Evolutionary conservation across 106 monocot genomes (phyloP), one percentile per base, ranked within the genome.

Genomic region (Allium cepa): DNA sequence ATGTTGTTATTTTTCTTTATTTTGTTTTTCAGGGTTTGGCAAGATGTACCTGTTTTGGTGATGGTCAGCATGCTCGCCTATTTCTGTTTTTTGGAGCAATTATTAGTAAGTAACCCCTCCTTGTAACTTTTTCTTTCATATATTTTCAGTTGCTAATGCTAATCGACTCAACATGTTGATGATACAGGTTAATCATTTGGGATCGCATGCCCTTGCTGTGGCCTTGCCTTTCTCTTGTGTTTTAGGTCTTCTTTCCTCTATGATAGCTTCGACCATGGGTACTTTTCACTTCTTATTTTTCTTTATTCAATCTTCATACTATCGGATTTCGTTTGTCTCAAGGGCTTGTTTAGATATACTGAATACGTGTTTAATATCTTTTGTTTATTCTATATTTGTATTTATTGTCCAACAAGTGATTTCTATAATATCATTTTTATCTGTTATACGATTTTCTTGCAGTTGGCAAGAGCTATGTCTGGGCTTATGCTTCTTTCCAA

Each of bases 51-150:
- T 16, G 79, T 99, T 78, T 73, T 99, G 62, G 83, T 85, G 62
- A 87, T 99, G 89, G 79, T 99, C 64, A 99, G 93, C 90, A 99
- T 90, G 87, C 84, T 99, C 28, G 93, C 99, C 18, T 99, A 99
- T 74, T 99, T 99, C 78, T 99, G 92, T 79, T 99, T 99, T 78
- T 79, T 99, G 75, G 99, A 99, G 77, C 99, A 99, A 77, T 92
- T 99, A 79, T 64, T 99, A 78, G 99, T 99, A 71, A 80, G 70
- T 59, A 76, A 56, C 26, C 61, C 10, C 36, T 22, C 64, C 52
- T 46, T 70, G 18, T 0, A 11, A 10, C 10, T 61, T 59, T 57
- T 0, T 59, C 17, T 51, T 67, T 50, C 7, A 48, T 71, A 70
- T 71, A 0, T 11, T 51, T 77, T 62, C 22, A 53, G 16, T 61